A percentile compares a stretch with the other conserved stretches of the same genome.
phyloP scores from a whole-genome alignment of 176 grass and related monocot species.

The Puccinellia tenuiflora region DNA sequence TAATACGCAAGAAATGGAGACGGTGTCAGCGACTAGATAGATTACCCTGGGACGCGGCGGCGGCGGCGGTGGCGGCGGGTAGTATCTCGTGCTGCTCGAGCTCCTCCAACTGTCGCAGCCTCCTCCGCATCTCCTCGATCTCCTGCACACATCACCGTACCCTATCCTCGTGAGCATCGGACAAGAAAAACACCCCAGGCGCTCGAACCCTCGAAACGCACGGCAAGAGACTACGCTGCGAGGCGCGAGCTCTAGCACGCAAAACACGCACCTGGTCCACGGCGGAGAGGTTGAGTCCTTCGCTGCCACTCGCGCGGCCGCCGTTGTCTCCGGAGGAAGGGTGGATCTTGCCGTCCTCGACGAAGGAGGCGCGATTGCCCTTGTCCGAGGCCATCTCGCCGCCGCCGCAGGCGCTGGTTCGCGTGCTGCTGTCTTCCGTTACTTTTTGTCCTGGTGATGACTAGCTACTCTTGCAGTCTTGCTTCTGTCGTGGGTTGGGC shows the following conservation, averaged over 20 bases:
- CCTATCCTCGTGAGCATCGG: constrained; percentile 11
- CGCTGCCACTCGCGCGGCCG: not conserved
- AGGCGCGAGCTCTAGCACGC: not conserved
- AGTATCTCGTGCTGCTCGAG: constrained; percentile 17
- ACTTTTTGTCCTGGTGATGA: not conserved
- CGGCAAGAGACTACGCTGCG: not conserved
- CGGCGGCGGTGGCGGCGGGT: not conserved
- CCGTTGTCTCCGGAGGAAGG: not conserved
- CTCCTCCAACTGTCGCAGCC: constrained; percentile 28
- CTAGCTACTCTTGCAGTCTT: not conserved
- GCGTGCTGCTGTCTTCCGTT: not conserved
- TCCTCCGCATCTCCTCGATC: constrained; percentile 29
- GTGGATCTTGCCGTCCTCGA: not conserved
- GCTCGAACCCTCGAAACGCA: not conserved
- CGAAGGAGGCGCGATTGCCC: not conserved
- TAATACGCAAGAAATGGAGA: not conserved
- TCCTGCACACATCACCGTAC: constrained; percentile 15
- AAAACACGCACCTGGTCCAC: constrained; percentile 8
- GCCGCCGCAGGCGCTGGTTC: constrained; percentile 7
- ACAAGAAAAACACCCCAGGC: not conserved
- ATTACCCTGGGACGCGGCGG: constrained; percentile 22
- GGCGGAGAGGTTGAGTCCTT: not conserved
- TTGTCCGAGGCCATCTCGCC: constrained; percentile 1
- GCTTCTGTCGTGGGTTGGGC: not conserved
- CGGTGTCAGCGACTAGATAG: not conserved